Conservation (phyloP, 345 rosid species). For the Dovyalis caffra region DNA sequence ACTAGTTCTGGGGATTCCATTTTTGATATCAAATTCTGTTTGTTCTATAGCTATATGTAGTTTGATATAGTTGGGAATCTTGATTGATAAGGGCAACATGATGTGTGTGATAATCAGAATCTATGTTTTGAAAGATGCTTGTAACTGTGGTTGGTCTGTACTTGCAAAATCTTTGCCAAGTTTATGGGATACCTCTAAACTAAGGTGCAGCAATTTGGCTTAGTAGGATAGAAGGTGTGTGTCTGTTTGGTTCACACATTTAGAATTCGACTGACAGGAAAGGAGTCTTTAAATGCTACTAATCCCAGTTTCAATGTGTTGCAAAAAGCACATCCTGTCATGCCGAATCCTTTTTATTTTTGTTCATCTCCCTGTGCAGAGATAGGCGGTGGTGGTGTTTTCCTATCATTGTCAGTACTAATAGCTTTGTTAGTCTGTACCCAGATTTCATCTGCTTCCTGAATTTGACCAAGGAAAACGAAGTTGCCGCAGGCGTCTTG, state of each 20-base stretch:
- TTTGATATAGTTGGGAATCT: too few relatives aligned
- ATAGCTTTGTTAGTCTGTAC: background rate
- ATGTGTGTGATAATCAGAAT: too few relatives aligned
- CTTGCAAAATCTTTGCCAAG: too few relatives aligned
- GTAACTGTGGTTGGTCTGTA: too few relatives aligned
- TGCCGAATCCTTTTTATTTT: background rate
- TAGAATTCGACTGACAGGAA: background rate
- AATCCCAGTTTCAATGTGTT: background rate
- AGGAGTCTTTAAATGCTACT: background rate
- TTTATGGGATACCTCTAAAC: too few relatives aligned
- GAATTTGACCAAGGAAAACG: constrained; percentile 96
- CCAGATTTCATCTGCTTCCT: constrained; percentile 87
- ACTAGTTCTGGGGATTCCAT: too few relatives aligned
- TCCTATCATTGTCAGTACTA: background rate
- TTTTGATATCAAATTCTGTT: too few relatives aligned
- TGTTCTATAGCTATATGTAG: too few relatives aligned
- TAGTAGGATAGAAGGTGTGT: background rate
- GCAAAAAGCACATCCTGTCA: background rate
- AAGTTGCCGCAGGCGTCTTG: constrained; percentile 92
- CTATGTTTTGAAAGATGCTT: too few relatives aligned
- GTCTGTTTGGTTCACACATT: background rate
- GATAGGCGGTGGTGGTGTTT: background rate
- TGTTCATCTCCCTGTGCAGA: background rate
- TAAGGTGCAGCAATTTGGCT: too few relatives aligned
- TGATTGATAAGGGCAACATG: too few relatives aligned